Base-by-base conservation (phyloP, 2,329 filamentous ascomycete species). In the Apiospora malaysiana region DNA sequence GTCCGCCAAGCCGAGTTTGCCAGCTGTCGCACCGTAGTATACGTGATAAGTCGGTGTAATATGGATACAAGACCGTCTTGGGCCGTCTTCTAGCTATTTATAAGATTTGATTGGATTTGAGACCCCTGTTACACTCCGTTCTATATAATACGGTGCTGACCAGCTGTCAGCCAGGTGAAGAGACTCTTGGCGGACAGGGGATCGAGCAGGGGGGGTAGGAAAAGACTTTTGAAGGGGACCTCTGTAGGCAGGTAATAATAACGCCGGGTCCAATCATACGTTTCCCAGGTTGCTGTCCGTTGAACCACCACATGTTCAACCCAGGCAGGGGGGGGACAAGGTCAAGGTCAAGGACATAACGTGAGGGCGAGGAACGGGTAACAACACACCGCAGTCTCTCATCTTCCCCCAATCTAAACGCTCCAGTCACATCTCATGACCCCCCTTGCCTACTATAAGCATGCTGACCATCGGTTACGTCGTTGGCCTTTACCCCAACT, bases 321-420 rank as follows among this genome's bases (percentile, higher is more conserved):
- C 47, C 47, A 49, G 12, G 47, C 47, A 56, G 32, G 32, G 32
- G 32, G 47, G 25, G 25, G 18, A 1, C 14, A 59, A 59, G n/a
- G 40, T n/a, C 32, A 40, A 63, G 51, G 51, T 59, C 51, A 63
- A 40, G 56, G 32, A 40, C 8, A 59, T 5, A 27, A 32, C 16
- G 51, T 32, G 56, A 63, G n/a, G n/a, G 45, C 45, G 21, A 47
- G 45, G 21, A 6, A 40, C 32, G 21, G 56, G 56, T 63, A 63
- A 63, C 51, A 32, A 16, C 27, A 37, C 51, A 37, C 27, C 27
- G 27, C 27, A 37, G 14, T 37, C 27, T 47, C 47, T 69, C 37
- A 47, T 45, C 40, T 3, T 71, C 65, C 70, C 49, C 70, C 70
- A 71, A 71, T 68, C 68, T 71, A 71, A 71, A 71, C 70, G 68